These are phyloP conservation scores for Nemophila menziesii DNA, from an alignment of 257 asterid genomes.

Conservation along the genomic window DNA sequence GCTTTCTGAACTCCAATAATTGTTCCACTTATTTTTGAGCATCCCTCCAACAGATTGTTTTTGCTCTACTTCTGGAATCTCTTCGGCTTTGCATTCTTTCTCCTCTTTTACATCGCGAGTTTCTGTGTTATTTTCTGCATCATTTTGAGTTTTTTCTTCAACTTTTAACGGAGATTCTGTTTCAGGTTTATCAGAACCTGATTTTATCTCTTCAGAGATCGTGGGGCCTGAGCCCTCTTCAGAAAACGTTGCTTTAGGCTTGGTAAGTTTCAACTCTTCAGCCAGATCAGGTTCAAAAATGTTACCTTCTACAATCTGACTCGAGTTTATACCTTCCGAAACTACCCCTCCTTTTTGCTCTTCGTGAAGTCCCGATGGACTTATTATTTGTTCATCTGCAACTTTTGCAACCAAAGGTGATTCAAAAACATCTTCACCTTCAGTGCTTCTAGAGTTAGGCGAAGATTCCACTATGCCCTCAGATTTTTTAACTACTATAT, in stretches of 20 bases:
- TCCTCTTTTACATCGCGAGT: background rate
- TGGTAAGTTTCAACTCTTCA: background rate
- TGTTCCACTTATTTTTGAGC: constrained; percentile 6
- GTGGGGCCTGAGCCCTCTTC: constrained; percentile 1
- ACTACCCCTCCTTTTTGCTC: constrained; percentile 1
- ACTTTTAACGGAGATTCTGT: too few relatives aligned
- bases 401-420: constrained; percentile 9
- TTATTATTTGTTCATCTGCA: constrained; percentile 9
- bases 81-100: background rate
- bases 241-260: background rate
- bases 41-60: background rate
- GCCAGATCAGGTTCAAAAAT: background rate
- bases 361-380: constrained; percentile 3
- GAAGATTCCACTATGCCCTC: background rate
- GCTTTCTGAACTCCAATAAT: background rate
- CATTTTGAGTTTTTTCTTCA: too few relatives aligned
- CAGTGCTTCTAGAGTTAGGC: constrained; percentile 1
- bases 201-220: constrained; percentile 1
- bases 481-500: background rate
- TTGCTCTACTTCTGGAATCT: constrained; percentile 4
- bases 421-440: constrained; percentile 3
- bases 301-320: constrained; percentile 1
- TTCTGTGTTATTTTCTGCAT: too few relatives aligned
- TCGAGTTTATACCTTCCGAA: constrained; percentile 6
- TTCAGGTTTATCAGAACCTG: constrained; percentile 1